Conservation (phyloP, 139 green algal genomes). For the Micractinium sp. region DNA sequence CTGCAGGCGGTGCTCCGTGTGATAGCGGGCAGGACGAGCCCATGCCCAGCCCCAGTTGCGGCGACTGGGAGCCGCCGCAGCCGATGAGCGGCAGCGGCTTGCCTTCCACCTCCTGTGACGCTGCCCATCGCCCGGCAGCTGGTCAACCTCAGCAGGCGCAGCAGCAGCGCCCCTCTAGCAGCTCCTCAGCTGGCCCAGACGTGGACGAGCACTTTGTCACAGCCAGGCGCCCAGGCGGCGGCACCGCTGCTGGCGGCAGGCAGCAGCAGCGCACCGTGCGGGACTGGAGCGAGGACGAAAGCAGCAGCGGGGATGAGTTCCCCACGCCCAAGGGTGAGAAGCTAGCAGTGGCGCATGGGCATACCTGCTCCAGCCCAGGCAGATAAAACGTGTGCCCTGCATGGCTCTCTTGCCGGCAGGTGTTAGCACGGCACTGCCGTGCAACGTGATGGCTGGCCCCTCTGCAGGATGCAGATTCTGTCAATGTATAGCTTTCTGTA, state of each 20-base stretch:
- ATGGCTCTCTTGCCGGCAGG: too few relatives aligned
- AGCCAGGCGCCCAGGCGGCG: neutral
- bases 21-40: neutral
- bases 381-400: too few relatives aligned
- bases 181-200: neutral
- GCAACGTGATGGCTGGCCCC: too few relatives aligned
- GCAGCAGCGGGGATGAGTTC: slow-evolving; percentile 1
- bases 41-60: neutral
- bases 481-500: too few relatives aligned
- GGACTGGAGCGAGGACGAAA: slow-evolving; percentile 29
- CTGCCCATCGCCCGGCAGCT: neutral
- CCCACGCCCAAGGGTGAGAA: neutral
- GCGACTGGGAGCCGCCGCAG: neutral
- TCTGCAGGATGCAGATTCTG: too few relatives aligned
- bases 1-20: too few relatives aligned
- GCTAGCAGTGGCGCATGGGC: too few relatives aligned
- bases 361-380: too few relatives aligned
- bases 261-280: slow-evolving; percentile 16
- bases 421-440: too few relatives aligned
- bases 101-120: too few relatives aligned
- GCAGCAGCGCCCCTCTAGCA: neutral
- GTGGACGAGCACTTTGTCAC: neutral
- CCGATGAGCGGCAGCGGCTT: neutral
- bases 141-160: neutral
- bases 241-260: neutral